Evolutionary conservation across 225 moss, liverwort and hornwort species (phyloP).

Genomic region (Sphagnum contortum): DNA sequence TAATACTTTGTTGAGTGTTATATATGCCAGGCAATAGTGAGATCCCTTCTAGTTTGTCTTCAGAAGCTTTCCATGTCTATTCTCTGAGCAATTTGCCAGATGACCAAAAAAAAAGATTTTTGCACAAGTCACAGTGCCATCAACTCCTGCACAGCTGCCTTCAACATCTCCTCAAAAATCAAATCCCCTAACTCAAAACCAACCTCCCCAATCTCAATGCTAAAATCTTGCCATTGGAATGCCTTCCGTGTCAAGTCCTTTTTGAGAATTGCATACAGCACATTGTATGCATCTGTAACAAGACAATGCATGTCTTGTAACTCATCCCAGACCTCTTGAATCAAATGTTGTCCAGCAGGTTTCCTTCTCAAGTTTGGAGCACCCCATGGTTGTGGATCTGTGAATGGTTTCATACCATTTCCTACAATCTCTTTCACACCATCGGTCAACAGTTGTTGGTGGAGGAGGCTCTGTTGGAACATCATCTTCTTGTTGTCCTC

Average conservation of each 20-base stretch:
- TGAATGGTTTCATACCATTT: constrained; percentile 19
- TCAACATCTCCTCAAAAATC: constrained; percentile 36
- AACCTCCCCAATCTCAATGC: constrained; percentile 27
- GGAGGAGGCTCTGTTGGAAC: constrained; percentile 26
- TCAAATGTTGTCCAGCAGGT: constrained; percentile 21
- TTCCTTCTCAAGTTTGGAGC: constrained; percentile 15
- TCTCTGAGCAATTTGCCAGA: too few relatives aligned
- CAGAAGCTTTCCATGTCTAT: too few relatives aligned
- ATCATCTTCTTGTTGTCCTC: constrained; percentile 30
- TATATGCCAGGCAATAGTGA: too few relatives aligned
- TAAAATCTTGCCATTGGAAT: constrained; percentile 28
- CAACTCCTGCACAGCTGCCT: constrained; percentile 32
- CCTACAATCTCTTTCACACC: constrained; percentile 29
- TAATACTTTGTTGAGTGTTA: too few relatives aligned
- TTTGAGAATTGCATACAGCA: constrained; percentile 34
- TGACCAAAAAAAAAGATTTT: too few relatives aligned
- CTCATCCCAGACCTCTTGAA: constrained; percentile 38
- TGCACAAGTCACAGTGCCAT: not conserved
- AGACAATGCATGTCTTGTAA: constrained; percentile 13
- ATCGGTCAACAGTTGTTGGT: constrained; percentile 34
- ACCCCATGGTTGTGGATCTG: constrained; percentile 31
- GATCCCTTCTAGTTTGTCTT: too few relatives aligned
- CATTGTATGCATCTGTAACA: constrained; percentile 25
- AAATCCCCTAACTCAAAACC: constrained; percentile 25
- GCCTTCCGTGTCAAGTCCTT: constrained; percentile 31